phyloP scores from a whole-genome alignment of 768 basidiomycete genomes.

The Rubroboletus satanas region DNA sequence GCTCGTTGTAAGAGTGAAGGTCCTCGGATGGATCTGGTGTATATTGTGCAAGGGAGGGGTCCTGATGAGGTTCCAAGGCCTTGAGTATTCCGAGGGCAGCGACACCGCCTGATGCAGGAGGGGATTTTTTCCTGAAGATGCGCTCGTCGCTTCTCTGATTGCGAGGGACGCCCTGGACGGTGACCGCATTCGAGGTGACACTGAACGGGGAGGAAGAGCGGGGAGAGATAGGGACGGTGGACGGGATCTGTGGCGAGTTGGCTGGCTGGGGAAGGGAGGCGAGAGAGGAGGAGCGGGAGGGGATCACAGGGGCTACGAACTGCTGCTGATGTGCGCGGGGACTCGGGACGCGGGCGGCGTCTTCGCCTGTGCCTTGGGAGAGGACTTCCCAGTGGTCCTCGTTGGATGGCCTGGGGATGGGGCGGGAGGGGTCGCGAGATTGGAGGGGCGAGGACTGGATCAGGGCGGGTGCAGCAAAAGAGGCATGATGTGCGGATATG shows the following conservation, averaged over 20 bases:
- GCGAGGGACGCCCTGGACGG: slow-evolving; percentile 15
- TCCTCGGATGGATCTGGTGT: slow-evolving; percentile 32
- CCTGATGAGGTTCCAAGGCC: slow-evolving; percentile 55
- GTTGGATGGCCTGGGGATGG: slow-evolving; percentile 27
- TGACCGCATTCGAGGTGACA: slow-evolving; percentile 25
- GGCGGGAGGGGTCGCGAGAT: slow-evolving; percentile 21
- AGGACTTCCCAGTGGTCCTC: slow-evolving; percentile 50
- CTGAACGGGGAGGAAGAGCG: slow-evolving; percentile 49
- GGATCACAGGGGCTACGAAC: slow-evolving; percentile 28
- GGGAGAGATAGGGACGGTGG: slow-evolving; percentile 18
- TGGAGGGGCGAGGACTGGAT: background rate
- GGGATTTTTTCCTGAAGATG: slow-evolving; percentile 27
- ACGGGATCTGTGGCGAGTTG: slow-evolving; percentile 37
- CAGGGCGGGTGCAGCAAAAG: background rate
- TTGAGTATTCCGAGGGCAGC: slow-evolving; percentile 24
- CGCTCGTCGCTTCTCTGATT: slow-evolving; percentile 21
- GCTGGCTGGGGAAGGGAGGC: slow-evolving; percentile 42
- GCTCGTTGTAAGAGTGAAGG: slow-evolving; percentile 22
- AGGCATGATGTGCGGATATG: slow-evolving; percentile 23
- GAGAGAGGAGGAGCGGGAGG: slow-evolving; percentile 52
- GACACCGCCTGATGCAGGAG: slow-evolving; percentile 28
- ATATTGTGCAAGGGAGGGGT: slow-evolving; percentile 10
- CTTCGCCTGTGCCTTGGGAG: slow-evolving; percentile 25
- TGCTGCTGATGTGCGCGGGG: slow-evolving; percentile 25
- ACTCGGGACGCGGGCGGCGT: slow-evolving; percentile 16